These are phyloP conservation scores for Aspergillus leporis DNA, from an alignment of 495 filamentous ascomycete species.

Conservation along the genomic window DNA sequence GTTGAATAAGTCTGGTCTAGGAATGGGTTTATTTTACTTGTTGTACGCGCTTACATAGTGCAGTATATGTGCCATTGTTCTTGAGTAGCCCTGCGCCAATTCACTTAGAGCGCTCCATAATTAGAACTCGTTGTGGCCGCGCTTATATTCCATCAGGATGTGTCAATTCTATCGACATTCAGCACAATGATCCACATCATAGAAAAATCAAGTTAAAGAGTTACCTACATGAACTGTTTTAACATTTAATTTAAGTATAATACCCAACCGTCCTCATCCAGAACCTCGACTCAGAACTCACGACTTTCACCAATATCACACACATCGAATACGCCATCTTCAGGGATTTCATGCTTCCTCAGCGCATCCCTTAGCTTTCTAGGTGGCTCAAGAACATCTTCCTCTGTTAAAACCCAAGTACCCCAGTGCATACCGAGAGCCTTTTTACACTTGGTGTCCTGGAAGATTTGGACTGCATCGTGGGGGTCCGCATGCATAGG, in stretches of 20 bases:
- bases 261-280: neutral
- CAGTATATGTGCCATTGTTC: neutral
- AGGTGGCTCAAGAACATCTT: constrained; percentile 85
- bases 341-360: constrained; percentile 62
- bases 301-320: constrained; percentile 85
- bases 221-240: neutral
- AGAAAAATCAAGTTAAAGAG: neutral
- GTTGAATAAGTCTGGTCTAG: neutral
- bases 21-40: too few relatives aligned
- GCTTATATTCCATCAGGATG: neutral
- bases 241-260: neutral
- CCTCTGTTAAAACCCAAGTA: constrained; percentile 85
- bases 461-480: constrained; percentile 88
- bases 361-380: constrained; percentile 74
- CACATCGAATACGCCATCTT: constrained; percentile 83
- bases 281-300: constrained; percentile 55
- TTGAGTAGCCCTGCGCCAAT: neutral
- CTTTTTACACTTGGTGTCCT: constrained; percentile 76
- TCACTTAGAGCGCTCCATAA: neutral
- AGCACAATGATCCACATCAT: neutral
- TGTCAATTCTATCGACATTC: neutral
- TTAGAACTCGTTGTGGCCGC: neutral
- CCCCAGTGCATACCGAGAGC: constrained; percentile 96
- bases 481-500: constrained; percentile 86
- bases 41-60: neutral